Percentiles rank a stretch among this genome's conserved stretches.
Evolutionary conservation across 1,284 basidiomycete species (phyloP).

Genomic region (Neolentinus lepideus): DNA sequence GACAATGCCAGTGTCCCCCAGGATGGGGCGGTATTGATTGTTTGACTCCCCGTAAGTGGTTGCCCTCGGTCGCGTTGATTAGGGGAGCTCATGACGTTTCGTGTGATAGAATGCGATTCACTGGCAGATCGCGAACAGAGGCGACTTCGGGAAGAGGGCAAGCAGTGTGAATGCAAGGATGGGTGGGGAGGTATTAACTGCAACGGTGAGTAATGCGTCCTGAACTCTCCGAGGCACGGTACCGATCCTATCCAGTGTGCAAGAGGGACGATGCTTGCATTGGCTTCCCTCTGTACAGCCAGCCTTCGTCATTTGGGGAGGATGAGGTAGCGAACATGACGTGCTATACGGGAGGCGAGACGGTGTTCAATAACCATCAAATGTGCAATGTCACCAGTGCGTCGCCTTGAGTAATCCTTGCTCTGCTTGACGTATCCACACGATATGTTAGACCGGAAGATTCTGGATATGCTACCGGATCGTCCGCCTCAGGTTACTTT

Average conservation of each 20-base stretch:
- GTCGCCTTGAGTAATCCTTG: slow-evolving; percentile 20
- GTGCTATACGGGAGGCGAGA: slow-evolving; percentile 89
- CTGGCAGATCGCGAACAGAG: slow-evolving; percentile 85
- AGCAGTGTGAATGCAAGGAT: slow-evolving; percentile 83
- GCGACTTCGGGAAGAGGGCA: slow-evolving; percentile 68
- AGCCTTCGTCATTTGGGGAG: slow-evolving; percentile 17
- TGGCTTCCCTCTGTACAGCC: slow-evolving; percentile 54
- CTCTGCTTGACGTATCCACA: slow-evolving; percentile 5
- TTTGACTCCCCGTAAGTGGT: slow-evolving; percentile 65
- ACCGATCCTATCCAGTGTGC: slow-evolving; percentile 59
- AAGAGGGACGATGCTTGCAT: slow-evolving; percentile 73
- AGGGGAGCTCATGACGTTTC: background rate
- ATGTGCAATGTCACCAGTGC: slow-evolving; percentile 96
- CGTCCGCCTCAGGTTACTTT: slow-evolving; percentile 94
- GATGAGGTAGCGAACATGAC: slow-evolving; percentile 67
- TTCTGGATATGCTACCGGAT: slow-evolving; percentile 82
- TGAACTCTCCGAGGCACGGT: slow-evolving; percentile 6
- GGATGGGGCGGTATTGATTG: slow-evolving; percentile 93
- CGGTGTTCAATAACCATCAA: slow-evolving; percentile 90
- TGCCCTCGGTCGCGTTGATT: background rate
- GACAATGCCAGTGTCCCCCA: slow-evolving; percentile 85
- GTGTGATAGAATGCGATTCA: slow-evolving; percentile 74
- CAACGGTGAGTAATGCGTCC: slow-evolving; percentile 59
- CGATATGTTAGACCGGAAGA: slow-evolving; percentile 64
- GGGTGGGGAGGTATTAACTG: slow-evolving; percentile 97